A percentile compares a stretch with the other conserved stretches of the same genome.
These are phyloP conservation scores for Naganishia vaughanmartiniae DNA, from an alignment of 768 basidiomycete genomes.

Conservation along the genomic window DNA sequence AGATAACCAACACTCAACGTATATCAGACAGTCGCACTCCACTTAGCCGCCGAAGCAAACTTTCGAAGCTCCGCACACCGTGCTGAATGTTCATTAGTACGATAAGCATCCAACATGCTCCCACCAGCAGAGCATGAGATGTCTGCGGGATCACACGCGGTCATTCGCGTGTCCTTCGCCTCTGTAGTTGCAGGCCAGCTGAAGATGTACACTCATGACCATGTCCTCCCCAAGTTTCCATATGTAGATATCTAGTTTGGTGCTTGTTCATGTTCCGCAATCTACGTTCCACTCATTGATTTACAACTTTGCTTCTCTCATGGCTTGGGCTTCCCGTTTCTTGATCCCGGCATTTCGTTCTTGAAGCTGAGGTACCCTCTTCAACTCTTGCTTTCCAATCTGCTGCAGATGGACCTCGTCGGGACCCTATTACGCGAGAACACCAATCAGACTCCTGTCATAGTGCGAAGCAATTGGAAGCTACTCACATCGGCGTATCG, in stretches of 20 bases:
- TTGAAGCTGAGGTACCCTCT: conserved; percentile 64
- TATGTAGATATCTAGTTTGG: not conserved
- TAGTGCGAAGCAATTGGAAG: not conserved
- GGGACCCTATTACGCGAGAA: conserved; percentile 40
- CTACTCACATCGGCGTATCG: conserved; percentile 57
- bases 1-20: no score
- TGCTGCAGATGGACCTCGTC: conserved; percentile 87
- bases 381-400: conserved; percentile 84
- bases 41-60: no score
- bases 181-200: no score
- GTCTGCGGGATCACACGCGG: no score
- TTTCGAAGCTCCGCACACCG: no score
- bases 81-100: no score
- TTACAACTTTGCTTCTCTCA: conserved; percentile 37
- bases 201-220: not conserved
- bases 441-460: not conserved
- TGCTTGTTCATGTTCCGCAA: not conserved
- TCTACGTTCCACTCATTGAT: not conserved
- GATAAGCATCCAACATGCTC: no score
- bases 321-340: conserved; percentile 29
- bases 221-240: not conserved
- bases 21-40: no score
- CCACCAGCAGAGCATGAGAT: no score
- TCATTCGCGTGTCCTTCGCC: no score
- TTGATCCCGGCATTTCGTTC: conserved; percentile 34